phyloP scores from a whole-genome alignment of 331 rosid genomes.

The Pyrus hybrid region DNA sequence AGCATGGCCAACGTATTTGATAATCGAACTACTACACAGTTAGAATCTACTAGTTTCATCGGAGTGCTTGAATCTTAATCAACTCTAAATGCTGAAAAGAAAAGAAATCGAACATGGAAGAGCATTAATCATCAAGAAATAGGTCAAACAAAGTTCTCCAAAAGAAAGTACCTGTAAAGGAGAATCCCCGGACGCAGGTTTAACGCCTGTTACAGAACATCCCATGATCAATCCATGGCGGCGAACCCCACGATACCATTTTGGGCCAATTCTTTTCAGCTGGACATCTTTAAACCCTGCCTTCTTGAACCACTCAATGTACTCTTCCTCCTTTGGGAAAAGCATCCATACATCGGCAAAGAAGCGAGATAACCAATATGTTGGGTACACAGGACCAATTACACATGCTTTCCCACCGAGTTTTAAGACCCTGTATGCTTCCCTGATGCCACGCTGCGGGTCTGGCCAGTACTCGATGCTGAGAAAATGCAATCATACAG shows the following conservation, averaged over 20 bases:
- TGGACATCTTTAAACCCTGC: slow-evolving; percentile 84
- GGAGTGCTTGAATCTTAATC: too few species aligned
- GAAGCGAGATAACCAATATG: slow-evolving; percentile 89
- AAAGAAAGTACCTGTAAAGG: slow-evolving; percentile 64
- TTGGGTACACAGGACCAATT: slow-evolving; percentile 93
- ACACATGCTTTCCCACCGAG: slow-evolving; percentile 78
- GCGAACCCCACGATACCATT: slow-evolving; percentile 93
- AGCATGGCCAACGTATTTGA: too few species aligned
- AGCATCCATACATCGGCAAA: slow-evolving; percentile 98
- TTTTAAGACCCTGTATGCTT: slow-evolving; percentile 88
- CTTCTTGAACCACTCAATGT: slow-evolving; percentile 80
- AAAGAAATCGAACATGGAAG: neutral
- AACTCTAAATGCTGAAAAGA: too few species aligned
- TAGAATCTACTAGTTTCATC: neutral
- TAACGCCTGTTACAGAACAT: slow-evolving; percentile 84
- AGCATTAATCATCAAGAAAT: neutral
- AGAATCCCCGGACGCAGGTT: slow-evolving; percentile 91
- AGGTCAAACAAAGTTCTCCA: neutral
- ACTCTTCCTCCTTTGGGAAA: slow-evolving; percentile 94
- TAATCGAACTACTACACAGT: neutral
- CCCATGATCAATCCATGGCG: slow-evolving; percentile 97
- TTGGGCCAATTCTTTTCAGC: slow-evolving; percentile 90
- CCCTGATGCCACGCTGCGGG: slow-evolving; percentile 91
- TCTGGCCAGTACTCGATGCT: slow-evolving; percentile 98
- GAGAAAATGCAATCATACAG: slow-evolving; percentile 29